Base-by-base conservation (phyloP, 352 stramenopile species). In the Pythium dissotocum region DNA sequence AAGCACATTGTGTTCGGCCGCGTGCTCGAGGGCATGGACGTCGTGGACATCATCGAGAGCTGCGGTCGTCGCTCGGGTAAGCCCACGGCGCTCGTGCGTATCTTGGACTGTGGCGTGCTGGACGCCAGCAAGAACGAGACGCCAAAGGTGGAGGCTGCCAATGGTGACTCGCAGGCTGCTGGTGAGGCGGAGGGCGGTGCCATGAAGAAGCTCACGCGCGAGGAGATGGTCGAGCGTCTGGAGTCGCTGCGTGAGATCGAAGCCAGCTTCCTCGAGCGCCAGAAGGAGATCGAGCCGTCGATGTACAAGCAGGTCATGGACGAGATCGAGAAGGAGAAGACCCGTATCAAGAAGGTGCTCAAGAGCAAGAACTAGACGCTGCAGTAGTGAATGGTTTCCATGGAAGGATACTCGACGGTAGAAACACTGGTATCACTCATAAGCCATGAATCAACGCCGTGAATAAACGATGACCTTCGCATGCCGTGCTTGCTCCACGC, bases 1-100 rank as follows among this genome's bases (percentile, higher is more conserved):
- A 98, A 97, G 77, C 97, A 99, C 85, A 84, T 98, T 30, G 98
- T 99, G 0, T 99, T 99, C 79, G 97, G 97, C 33, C 79, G 80
- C 55, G 91, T 97, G 8, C 51, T 95, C 38, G 90, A 98, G 57
- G 93, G 93, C 49, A 92, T 93, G 80, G 88, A 97, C 70, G 78
- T 98, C 36, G 89, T 98, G n/a, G 95, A 98, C 64, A 90, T 86
- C 49, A 76, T 98, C 54, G 85, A 82, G 59, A 89, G 82, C 65
- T 89, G 80, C 42, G 86, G 86, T 21, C 89, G 77, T 46, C 85
- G 91, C 68, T 97, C 77, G 48, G 98, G 98, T 52, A 90, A 83
- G 42, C 96, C 97, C 6, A 88, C 74, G 16, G 77, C 83, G 13
- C 72, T 85, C 12, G 91, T 99, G 33, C 83, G 93, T 42, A 94